A percentile compares a stretch with the other conserved stretches of the same genome.
Evolutionary conservation across 371 early-diverging fungal genomes (phyloP).

Genomic region (Actinomucor elegans): DNA sequence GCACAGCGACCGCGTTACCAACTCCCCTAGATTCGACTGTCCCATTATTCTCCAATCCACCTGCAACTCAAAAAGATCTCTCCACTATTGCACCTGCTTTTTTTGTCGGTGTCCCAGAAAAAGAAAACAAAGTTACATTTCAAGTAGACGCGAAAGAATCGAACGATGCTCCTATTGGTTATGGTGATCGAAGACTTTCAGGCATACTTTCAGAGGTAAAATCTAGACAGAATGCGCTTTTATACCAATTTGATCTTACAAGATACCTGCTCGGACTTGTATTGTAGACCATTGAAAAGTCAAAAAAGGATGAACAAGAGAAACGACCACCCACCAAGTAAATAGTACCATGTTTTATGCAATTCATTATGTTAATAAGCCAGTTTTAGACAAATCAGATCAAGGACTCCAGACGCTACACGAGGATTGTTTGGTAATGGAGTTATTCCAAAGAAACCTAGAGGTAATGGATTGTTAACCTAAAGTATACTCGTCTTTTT

Average conservation of each 20-base stretch:
- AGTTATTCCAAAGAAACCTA: neutral
- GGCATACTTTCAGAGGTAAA: conserved; percentile 18
- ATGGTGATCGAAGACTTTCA: conserved; percentile 25
- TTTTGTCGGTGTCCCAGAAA: conserved; percentile 7
- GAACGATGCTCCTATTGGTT: neutral
- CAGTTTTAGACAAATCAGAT: neutral
- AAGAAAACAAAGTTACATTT: neutral
- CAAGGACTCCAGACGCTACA: neutral
- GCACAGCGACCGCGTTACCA: too few species aligned
- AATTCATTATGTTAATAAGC: neutral
- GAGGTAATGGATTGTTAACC: conserved; percentile 6
- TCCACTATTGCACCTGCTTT: conserved; percentile 9
- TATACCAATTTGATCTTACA: too few species aligned
- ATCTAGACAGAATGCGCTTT: neutral
- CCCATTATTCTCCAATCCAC: neutral
- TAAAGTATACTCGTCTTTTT: too few species aligned
- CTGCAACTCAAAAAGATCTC: neutral
- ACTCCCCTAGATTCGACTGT: too few species aligned
- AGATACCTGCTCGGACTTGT: too few species aligned
- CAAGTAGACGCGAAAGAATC: neutral
- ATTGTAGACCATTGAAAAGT: too few species aligned
- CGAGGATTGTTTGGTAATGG: conserved; percentile 22
- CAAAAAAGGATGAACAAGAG: neutral
- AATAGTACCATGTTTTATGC: too few species aligned
- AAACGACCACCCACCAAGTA: neutral